These are phyloP conservation scores for Fusarium palustre DNA, from an alignment of 2,329 filamentous ascomycete species.

Conservation along the genomic window DNA sequence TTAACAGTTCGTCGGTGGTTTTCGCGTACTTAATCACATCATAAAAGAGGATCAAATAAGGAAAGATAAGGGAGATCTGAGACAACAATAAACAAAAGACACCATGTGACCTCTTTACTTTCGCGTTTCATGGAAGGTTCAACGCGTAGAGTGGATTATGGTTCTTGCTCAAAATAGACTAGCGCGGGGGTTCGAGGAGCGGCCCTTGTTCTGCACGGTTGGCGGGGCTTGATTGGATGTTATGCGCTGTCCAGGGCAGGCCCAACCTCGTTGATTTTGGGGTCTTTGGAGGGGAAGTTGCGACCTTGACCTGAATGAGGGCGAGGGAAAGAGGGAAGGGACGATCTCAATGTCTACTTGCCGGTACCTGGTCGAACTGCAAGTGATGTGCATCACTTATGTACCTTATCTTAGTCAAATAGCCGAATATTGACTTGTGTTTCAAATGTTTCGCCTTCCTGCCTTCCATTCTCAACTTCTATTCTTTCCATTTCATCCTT, in stretches of 20 bases:
- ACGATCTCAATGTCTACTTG: constrained; percentile 5
- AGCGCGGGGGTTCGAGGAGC: constrained; percentile 41
- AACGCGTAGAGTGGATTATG: constrained; percentile 44
- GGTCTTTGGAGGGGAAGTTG: constrained; percentile 15
- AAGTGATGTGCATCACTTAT: constrained; percentile 16
- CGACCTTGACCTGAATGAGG: constrained; percentile 8
- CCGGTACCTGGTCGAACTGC: constrained; percentile 4
- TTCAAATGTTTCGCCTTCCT: constrained; percentile 31
- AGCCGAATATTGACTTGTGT: constrained; percentile 27
- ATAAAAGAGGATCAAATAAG: constrained; percentile 1
- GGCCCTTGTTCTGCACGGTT: constrained; percentile 37
- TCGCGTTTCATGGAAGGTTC: constrained; percentile 36
- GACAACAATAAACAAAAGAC: constrained; percentile 35
- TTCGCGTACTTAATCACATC: constrained; percentile 18
- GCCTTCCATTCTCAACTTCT: constrained; percentile 18
- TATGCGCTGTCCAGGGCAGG: constrained; percentile 31
- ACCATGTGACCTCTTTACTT: constrained; percentile 40
- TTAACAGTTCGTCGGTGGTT: not conserved
- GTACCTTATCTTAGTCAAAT: constrained; percentile 25
- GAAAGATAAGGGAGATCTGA: constrained; percentile 2
- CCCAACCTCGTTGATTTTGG: constrained; percentile 46
- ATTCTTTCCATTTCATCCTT: constrained; percentile 5
- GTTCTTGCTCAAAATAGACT: constrained; percentile 12
- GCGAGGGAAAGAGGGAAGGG: constrained; percentile 3
- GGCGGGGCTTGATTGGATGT: constrained; percentile 42